Base-by-base conservation (phyloP, 2,329 filamentous ascomycete species). In the Neonectria neomacrospora region DNA sequence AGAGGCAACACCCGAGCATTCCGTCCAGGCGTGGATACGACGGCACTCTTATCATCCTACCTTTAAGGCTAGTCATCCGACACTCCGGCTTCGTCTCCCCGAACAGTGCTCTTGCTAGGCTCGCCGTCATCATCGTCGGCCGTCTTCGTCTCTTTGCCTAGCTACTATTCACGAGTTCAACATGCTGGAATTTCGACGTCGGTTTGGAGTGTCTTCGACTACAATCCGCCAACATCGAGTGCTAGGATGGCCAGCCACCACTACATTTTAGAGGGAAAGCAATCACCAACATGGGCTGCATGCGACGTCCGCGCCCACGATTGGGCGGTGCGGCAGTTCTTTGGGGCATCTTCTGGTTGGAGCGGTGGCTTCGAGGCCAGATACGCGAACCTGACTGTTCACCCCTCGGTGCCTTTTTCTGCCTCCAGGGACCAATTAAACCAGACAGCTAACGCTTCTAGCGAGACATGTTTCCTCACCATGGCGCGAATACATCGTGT, bases 1-100 rank as follows among this genome's bases (percentile, higher is more conserved):
- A 28, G 44, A 51, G 55, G 58, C 58, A 63, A 61, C 48, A 47
- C 22, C 51, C 39, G 32, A 63, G 28, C 65, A 71, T 72, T 71
- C 68, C 67, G 20, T n/a, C 39, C 30, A 18, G 44, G 18, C 26
- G 34, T 50, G 30, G 20, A 41, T 37, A 58, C 54, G 18, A 62
- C 28, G 28, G 42, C 26, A 14, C 6, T 37, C 32, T 14, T 34
- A 34, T 6, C 32, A 11, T 34, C 30, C 11, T 32, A 14, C 10
- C 30, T 11, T 32, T n/a, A n/a, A n/a, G n/a, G n/a, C 30, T 4
- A 32, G 11, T 11, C 32, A 34, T 55, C 52, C 22, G 26, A 18
- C n/a, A 2, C 34, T 53, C 47, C 26, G 47, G 32, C 23, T 8
- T 44, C 20, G 22, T 20, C 22, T 14, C 23, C 12, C 11, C 14